phyloP scores from a whole-genome alignment of 2,329 filamentous ascomycete genomes.

The Diaporthe australafricana region DNA sequence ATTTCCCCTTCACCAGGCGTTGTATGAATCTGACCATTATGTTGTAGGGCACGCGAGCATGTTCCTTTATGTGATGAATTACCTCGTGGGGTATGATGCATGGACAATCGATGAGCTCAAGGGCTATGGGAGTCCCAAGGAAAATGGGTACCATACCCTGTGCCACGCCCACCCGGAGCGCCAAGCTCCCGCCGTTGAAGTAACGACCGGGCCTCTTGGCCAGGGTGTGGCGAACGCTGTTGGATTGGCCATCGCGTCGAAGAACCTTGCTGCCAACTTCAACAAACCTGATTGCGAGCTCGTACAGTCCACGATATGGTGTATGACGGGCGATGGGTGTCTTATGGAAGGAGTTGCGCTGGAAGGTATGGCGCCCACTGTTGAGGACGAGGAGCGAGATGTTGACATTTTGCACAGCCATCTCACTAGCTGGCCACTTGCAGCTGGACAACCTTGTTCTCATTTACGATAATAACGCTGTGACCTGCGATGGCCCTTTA shows the following conservation, averaged over 20 bases:
- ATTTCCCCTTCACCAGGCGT: neutral
- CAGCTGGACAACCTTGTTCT: slow-evolving; percentile 67
- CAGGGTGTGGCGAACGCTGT: slow-evolving; percentile 72
- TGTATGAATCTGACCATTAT: neutral
- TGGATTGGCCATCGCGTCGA: slow-evolving; percentile 67
- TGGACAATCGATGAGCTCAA: slow-evolving; percentile 70
- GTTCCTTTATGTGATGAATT: slow-evolving; percentile 65
- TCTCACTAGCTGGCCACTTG: slow-evolving; percentile 67
- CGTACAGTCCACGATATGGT: slow-evolving; percentile 64
- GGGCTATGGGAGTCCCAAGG: slow-evolving; percentile 58
- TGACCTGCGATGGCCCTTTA: slow-evolving; percentile 69
- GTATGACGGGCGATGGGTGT: slow-evolving; percentile 69
- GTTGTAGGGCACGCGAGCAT: slow-evolving; percentile 60
- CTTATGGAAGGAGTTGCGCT: slow-evolving; percentile 68
- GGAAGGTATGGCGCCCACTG: slow-evolving; percentile 47
- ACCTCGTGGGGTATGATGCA: slow-evolving; percentile 63
- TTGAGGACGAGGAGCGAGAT: accelerated
- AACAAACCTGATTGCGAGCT: slow-evolving; percentile 62
- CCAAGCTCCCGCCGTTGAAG: slow-evolving; percentile 67
- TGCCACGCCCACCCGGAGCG: slow-evolving; percentile 69
- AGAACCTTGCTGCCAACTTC: slow-evolving; percentile 65
- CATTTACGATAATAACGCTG: slow-evolving; percentile 71
- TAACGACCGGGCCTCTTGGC: slow-evolving; percentile 69
- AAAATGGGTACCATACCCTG: slow-evolving; percentile 53
- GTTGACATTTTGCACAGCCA: slow-evolving; percentile 45